These are phyloP conservation scores for Neoboletus brunneissimus DNA, from an alignment of 768 basidiomycete species.

Conservation along the genomic window DNA sequence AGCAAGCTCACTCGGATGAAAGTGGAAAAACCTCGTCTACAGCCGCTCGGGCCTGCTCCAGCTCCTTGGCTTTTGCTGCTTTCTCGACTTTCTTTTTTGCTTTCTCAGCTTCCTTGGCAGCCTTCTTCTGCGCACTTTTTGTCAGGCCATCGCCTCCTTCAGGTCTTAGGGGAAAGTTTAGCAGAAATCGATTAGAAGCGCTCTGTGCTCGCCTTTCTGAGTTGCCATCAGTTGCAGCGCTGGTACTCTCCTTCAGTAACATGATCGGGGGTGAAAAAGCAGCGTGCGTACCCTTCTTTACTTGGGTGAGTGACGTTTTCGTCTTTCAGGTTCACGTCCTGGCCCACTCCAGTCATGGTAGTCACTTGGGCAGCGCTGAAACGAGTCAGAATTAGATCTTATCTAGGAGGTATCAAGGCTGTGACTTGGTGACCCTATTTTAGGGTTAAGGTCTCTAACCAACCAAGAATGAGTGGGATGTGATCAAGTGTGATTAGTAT, in stretches of 20 bases:
- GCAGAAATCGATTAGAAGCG: not conserved
- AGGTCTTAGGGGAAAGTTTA: constrained; percentile 13
- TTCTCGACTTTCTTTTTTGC: constrained; percentile 86
- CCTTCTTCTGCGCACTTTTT: constrained; percentile 90
- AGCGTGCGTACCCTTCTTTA: constrained; percentile 10
- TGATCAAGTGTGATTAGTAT: not conserved
- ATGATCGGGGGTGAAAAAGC: not conserved
- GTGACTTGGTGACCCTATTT: constrained; percentile 6
- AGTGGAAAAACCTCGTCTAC: constrained; percentile 45
- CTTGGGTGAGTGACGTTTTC: not conserved
- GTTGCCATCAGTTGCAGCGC: constrained; percentile 8
- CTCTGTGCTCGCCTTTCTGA: constrained; percentile 9
- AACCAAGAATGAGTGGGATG: too few species aligned
- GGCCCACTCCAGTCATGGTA: constrained; percentile 15
- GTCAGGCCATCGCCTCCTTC: constrained; percentile 52
- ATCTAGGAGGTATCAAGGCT: constrained; percentile 8
- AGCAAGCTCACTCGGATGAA: constrained; percentile 34
- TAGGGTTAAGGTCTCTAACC: constrained; percentile 20
- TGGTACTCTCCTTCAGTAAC: constrained; percentile 1
- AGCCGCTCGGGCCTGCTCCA: constrained; percentile 67
- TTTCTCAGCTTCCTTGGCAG: constrained; percentile 87
- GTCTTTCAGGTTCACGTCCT: not conserved
- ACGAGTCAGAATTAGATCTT: constrained; percentile 19
- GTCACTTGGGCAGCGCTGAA: not conserved
- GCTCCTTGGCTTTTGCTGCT: constrained; percentile 73